Evolutionary conservation across 2,329 filamentous ascomycete species (phyloP).

Genomic region (Aspergillus sergii): DNA sequence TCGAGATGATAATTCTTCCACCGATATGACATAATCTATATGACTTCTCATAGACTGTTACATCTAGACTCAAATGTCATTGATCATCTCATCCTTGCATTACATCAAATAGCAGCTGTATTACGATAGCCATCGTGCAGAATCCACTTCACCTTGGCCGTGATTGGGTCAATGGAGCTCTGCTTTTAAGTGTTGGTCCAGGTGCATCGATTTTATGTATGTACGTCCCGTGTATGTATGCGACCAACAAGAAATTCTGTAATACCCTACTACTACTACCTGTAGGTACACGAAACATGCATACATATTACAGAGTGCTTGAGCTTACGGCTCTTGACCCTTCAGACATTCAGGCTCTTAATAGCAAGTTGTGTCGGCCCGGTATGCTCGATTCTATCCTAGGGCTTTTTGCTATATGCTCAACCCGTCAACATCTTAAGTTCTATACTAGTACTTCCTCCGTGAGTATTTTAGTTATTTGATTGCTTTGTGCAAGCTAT

Average conservation of each 20-base stretch:
- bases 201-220: conserved; percentile 3
- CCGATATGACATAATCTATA: neutral
- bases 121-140: conserved; percentile 9
- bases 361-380: neutral
- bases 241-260: conserved; percentile 3
- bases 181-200: neutral
- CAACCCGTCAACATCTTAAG: neutral
- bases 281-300: conserved; percentile 18
- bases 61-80: neutral
- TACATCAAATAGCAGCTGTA: neutral
- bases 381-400: neutral
- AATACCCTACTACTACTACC: neutral
- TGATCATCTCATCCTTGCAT: neutral
- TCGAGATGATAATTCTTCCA: neutral
- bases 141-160: neutral
- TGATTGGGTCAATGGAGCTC: conserved; percentile 2
- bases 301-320: conserved; percentile 4
- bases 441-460: no score
- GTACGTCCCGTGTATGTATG: neutral
- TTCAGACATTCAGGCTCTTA: neutral
- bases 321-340: neutral
- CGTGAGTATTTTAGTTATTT: no score
- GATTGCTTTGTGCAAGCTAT: no score
- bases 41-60: neutral
- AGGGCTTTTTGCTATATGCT: neutral